Evolutionary conservation across 371 early-diverging fungal species (phyloP).

Genomic region (Lichtheimia ornata): DNA sequence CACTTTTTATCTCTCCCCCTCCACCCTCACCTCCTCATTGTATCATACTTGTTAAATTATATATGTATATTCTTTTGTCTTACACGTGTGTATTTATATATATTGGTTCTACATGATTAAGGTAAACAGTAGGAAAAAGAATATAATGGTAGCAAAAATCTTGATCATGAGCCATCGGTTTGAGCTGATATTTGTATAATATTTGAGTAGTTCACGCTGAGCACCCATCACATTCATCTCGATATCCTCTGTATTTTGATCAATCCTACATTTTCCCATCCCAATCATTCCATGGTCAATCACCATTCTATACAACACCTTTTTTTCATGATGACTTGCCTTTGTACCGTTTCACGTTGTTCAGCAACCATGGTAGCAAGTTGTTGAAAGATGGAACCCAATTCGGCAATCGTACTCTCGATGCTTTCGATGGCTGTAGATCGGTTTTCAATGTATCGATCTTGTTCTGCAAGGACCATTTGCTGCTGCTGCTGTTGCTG

Average conservation of each 20-base stretch:
- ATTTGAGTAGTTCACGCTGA: conserved; percentile 86
- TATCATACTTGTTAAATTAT: conserved; percentile 4
- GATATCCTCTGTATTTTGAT: conserved; percentile 92
- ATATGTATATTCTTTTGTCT: neutral
- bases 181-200: conserved; percentile 85
- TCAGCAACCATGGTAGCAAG: conserved; percentile 92
- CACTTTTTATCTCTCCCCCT: too few relatives aligned
- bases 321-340: conserved; percentile 40
- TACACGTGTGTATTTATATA: too few relatives aligned
- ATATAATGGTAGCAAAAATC: conserved; percentile 82
- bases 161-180: conserved; percentile 97
- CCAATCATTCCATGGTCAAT: neutral
- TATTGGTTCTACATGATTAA: conserved; percentile 34
- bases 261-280: conserved; percentile 66
- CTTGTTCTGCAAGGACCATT: conserved; percentile 51
- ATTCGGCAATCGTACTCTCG: conserved; percentile 95
- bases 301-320: neutral
- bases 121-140: conserved; percentile 59
- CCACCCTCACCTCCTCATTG: too few relatives aligned
- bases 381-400: conserved; percentile 96
- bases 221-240: conserved; percentile 92
- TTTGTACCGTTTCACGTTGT: conserved; percentile 93
- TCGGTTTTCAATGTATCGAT: conserved; percentile 82
- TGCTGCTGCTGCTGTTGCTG: conserved; percentile 68
- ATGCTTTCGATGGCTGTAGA: conserved; percentile 92